These are phyloP conservation scores for Malassezia caprae DNA, from an alignment of 1,284 basidiomycete species.

Conservation along the genomic window DNA sequence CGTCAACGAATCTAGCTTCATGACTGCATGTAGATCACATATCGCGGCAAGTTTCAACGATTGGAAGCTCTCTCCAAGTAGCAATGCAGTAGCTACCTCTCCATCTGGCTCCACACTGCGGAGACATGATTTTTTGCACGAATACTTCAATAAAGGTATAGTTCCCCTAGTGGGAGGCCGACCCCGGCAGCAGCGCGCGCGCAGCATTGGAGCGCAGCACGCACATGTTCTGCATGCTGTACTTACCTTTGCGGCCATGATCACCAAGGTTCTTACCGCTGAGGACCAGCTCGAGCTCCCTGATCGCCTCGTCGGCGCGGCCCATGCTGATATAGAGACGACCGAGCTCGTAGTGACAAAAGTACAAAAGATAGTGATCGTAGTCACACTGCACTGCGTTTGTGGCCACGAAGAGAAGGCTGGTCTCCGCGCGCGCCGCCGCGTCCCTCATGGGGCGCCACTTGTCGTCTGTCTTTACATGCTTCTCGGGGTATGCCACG, in stretches of 20 bases:
- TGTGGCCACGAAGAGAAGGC: conserved; percentile 32
- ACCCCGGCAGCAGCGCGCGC: conserved; percentile 15
- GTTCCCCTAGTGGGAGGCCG: not conserved
- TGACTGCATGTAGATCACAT: too few relatives aligned
- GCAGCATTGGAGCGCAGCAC: conserved; percentile 40
- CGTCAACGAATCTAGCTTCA: too few relatives aligned
- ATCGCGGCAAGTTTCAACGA: too few relatives aligned
- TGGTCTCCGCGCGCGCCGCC: conserved; percentile 32
- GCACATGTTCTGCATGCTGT: conserved; percentile 46
- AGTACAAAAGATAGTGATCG: conserved; percentile 47
- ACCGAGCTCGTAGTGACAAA: conserved; percentile 46
- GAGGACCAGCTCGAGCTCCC: conserved; percentile 35
- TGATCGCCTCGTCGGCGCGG: conserved; percentile 24
- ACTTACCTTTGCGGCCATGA: conserved; percentile 41
- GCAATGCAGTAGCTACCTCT: too few relatives aligned
- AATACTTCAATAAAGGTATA: too few relatives aligned
- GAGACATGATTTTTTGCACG: too few relatives aligned
- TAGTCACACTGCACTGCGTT: conserved; percentile 27
- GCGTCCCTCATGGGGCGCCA: conserved; percentile 10
- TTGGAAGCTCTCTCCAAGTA: too few relatives aligned
- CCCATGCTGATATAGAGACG: conserved; percentile 29
- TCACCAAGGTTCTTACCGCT: conserved; percentile 39
- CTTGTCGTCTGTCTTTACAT: conserved; percentile 4
- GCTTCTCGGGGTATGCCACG: conserved; percentile 44
- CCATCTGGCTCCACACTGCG: too few relatives aligned